Conservation (phyloP, 352 stramenopile species). For the Phytophthora tubulina region DNA sequence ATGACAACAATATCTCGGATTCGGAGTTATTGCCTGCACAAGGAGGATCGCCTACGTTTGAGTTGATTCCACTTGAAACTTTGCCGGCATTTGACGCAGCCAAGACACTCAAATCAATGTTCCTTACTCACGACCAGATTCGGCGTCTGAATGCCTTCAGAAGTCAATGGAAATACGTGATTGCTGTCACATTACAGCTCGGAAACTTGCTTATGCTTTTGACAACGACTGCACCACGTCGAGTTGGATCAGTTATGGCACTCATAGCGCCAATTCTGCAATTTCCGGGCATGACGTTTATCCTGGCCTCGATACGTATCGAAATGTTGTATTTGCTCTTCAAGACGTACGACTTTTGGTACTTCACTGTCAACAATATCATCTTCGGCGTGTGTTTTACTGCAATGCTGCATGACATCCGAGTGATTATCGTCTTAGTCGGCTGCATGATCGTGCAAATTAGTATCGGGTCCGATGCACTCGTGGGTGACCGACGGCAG, state of each 20-base stretch:
- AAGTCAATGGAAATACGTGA: slow-evolving; percentile 12
- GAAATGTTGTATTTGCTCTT: slow-evolving; percentile 42
- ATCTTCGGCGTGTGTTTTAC: slow-evolving; percentile 34
- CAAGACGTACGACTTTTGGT: slow-evolving; percentile 48
- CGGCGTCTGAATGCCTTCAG: slow-evolving; percentile 26
- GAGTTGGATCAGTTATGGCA: slow-evolving; percentile 20
- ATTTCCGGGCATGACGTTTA: slow-evolving; percentile 36
- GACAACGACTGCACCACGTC: slow-evolving; percentile 13
- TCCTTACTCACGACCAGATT: slow-evolving; percentile 27
- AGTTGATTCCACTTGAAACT: slow-evolving; percentile 25
- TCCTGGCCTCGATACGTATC: slow-evolving; percentile 31
- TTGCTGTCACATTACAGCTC: slow-evolving; percentile 27
- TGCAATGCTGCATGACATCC: slow-evolving; percentile 31
- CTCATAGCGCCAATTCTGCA: slow-evolving; percentile 35
- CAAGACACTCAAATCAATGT: slow-evolving; percentile 42
- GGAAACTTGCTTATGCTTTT: slow-evolving; percentile 38
- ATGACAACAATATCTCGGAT: neutral
- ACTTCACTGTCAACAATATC: slow-evolving; percentile 44
- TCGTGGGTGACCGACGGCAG: slow-evolving; percentile 29
- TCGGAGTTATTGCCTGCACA: neutral
- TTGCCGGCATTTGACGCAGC: slow-evolving; percentile 34
- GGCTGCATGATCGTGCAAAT: slow-evolving; percentile 40
- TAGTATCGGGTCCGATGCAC: slow-evolving; percentile 39
- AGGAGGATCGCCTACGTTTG: slow-evolving; percentile 11
- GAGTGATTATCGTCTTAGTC: slow-evolving; percentile 30